phyloP scores from a whole-genome alignment of 2,329 filamentous ascomycete species.

The Colletotrichum liriopes region DNA sequence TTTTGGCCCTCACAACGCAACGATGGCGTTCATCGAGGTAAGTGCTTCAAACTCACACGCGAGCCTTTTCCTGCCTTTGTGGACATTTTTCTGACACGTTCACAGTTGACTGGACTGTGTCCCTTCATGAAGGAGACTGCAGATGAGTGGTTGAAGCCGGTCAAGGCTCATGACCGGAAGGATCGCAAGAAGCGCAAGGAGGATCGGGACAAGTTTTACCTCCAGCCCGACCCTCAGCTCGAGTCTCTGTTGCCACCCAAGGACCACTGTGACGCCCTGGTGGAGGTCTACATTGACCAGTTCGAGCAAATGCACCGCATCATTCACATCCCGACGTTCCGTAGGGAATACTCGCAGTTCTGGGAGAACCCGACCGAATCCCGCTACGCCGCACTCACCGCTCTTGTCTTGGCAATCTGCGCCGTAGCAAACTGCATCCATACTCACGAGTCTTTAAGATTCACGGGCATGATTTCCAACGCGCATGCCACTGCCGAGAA shows the following conservation, averaged over 20 bases:
- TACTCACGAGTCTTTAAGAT: slow-evolving; percentile 67
- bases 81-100: slow-evolving; percentile 27
- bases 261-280: slow-evolving; percentile 64
- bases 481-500: slow-evolving; percentile 69
- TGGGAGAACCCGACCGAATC: slow-evolving; percentile 63
- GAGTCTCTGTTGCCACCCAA: slow-evolving; percentile 66
- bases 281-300: slow-evolving; percentile 67
- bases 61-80: background rate
- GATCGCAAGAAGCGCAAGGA: slow-evolving; percentile 69
- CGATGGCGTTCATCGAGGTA: slow-evolving; percentile 71
- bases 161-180: slow-evolving; percentile 70
- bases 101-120: slow-evolving; percentile 66
- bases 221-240: slow-evolving; percentile 63
- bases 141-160: slow-evolving; percentile 73
- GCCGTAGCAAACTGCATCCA: slow-evolving; percentile 72
- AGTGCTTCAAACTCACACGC: slow-evolving; percentile 8
- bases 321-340: slow-evolving; percentile 73
- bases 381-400: slow-evolving; percentile 69
- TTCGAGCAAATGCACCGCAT: slow-evolving; percentile 72
- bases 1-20: slow-evolving; percentile 73
- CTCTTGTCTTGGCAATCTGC: slow-evolving; percentile 72
- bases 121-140: slow-evolving; percentile 76
- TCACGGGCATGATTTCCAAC: slow-evolving; percentile 72
- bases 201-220: slow-evolving; percentile 66
- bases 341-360: slow-evolving; percentile 68